Conservation (phyloP, 2,329 filamentous ascomycete species). For the Xylariaceae sp. region DNA sequence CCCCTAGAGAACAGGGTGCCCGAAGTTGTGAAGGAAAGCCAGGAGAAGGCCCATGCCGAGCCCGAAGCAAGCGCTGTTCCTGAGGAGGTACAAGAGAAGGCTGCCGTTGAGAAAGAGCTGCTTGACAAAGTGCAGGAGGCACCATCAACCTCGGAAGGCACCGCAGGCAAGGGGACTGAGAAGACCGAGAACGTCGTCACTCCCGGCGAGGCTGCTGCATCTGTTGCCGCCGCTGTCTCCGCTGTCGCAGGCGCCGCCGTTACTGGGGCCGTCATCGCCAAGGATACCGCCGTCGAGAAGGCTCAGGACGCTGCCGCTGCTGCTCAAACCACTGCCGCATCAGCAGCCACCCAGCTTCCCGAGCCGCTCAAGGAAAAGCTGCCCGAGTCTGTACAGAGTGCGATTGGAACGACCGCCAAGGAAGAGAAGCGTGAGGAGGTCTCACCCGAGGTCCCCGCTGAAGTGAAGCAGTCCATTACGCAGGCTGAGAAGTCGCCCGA, state of each 20-base stretch:
- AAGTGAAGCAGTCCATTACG: slow-evolving; percentile 55
- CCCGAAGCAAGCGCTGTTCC: slow-evolving; percentile 67
- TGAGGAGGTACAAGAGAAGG: slow-evolving; percentile 67
- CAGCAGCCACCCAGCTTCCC: slow-evolving; percentile 45
- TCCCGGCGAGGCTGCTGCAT: slow-evolving; percentile 39
- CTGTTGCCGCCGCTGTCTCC: slow-evolving; percentile 40
- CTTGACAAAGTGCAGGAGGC: slow-evolving; percentile 62
- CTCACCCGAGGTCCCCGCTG: slow-evolving; percentile 49
- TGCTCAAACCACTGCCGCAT: slow-evolving; percentile 23
- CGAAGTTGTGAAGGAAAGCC: slow-evolving; percentile 66
- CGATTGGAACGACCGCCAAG: slow-evolving; percentile 41
- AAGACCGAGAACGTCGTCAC: slow-evolving; percentile 47
- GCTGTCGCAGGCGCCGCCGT: slow-evolving; percentile 36
- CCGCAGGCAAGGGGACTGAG: slow-evolving; percentile 47
- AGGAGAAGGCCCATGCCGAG: slow-evolving; percentile 58
- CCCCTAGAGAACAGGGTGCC: slow-evolving; percentile 49
- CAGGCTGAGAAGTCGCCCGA: slow-evolving; percentile 63
- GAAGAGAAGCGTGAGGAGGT: slow-evolving; percentile 41
- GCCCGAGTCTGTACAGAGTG: slow-evolving; percentile 47
- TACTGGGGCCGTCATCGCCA: slow-evolving; percentile 35
- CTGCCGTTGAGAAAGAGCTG: slow-evolving; percentile 65
- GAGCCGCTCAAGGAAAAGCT: slow-evolving; percentile 50
- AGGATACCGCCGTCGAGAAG: slow-evolving; percentile 39
- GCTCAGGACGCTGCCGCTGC: slow-evolving; percentile 35
- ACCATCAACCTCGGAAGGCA: slow-evolving; percentile 54